Percentiles rank a stretch among this genome's conserved stretches.
Evolutionary conservation across 2,329 filamentous ascomycete genomes (phyloP).

Genomic region (Ophioceras dolichostomum): DNA sequence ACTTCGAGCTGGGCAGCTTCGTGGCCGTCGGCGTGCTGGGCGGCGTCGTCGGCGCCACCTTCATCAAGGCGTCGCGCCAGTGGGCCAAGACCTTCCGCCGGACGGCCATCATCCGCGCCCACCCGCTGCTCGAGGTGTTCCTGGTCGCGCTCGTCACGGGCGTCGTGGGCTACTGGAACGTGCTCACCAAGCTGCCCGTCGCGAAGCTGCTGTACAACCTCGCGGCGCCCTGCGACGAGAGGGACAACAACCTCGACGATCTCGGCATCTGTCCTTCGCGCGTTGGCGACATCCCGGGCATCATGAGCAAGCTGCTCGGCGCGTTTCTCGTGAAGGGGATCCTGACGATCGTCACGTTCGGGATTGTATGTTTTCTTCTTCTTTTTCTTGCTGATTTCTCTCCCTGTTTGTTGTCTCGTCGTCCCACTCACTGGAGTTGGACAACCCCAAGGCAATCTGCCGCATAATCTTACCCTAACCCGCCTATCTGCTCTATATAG

Average conservation of each 20-base stretch:
- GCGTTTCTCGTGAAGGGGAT: slow-evolving; percentile 86
- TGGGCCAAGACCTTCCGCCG: slow-evolving; percentile 88
- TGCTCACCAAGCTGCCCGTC: slow-evolving; percentile 77
- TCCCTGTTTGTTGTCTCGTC: background rate
- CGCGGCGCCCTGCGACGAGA: slow-evolving; percentile 72
- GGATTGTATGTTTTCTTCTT: slow-evolving; percentile 47
- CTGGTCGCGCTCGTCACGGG: slow-evolving; percentile 80
- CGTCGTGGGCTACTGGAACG: slow-evolving; percentile 84
- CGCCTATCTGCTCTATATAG: slow-evolving; percentile 15
- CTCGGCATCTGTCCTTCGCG: slow-evolving; percentile 68
- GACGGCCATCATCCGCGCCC: slow-evolving; percentile 65
- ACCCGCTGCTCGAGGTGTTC: slow-evolving; percentile 77
- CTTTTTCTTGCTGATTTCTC: background rate
- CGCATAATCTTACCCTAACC: too few relatives aligned
- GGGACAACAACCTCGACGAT: slow-evolving; percentile 46
- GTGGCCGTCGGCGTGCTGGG: slow-evolving; percentile 78
- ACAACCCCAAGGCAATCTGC: too few relatives aligned
- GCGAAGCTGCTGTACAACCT: slow-evolving; percentile 85
- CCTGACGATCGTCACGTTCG: slow-evolving; percentile 83
- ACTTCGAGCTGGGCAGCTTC: slow-evolving; percentile 81
- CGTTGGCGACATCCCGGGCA: slow-evolving; percentile 63
- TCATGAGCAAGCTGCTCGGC: slow-evolving; percentile 57
- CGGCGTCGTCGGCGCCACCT: slow-evolving; percentile 74
- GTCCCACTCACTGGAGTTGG: too few relatives aligned
- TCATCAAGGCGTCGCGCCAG: slow-evolving; percentile 86